A percentile compares a stretch with the other conserved stretches of the same genome.
phyloP scores from a whole-genome alignment of 2,329 filamentous ascomycete species.

The Diaporthe australafricana region DNA sequence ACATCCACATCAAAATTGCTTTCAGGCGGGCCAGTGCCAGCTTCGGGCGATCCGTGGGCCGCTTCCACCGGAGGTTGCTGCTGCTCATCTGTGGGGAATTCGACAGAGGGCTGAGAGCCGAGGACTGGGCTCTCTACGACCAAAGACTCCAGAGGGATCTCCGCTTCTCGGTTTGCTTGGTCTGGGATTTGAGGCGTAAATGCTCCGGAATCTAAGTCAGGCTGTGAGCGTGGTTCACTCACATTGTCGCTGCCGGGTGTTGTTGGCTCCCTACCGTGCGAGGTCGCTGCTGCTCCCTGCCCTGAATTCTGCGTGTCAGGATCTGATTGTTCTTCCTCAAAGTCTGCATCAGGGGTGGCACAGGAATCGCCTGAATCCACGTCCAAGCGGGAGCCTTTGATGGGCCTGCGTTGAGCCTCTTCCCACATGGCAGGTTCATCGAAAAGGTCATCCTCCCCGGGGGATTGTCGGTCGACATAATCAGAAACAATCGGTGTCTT shows the following conservation, averaged over 20 bases:
- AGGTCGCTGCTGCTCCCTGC: conserved; percentile 30
- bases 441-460: conserved; percentile 56
- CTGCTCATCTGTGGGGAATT: conserved; percentile 5
- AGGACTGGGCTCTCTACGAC: conserved; percentile 44
- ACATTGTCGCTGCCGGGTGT: conserved; percentile 37
- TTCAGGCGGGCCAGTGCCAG: not conserved
- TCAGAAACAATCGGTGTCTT: conserved; percentile 53
- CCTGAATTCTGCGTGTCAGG: conserved; percentile 34
- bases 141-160: conserved; percentile 35
- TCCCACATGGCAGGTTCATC: conserved; percentile 59
- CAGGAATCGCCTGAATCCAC: conserved; percentile 41
- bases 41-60: not conserved
- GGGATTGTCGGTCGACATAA: conserved; percentile 52
- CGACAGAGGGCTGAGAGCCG: conserved; percentile 46
- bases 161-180: conserved; percentile 38
- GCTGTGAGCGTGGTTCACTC: conserved; percentile 38
- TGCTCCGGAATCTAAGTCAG: conserved; percentile 35
- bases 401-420: conserved; percentile 52
- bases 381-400: conserved; percentile 44
- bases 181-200: conserved; percentile 37
- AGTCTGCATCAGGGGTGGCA: conserved; percentile 36
- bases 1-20: conserved; percentile 20
- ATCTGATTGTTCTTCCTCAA: conserved; percentile 24
- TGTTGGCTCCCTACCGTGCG: conserved; percentile 34
- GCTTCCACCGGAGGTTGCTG: not conserved